Evolutionary conservation across 306 rosid species (phyloP).

Genomic region (Trichosanthes truncata): DNA sequence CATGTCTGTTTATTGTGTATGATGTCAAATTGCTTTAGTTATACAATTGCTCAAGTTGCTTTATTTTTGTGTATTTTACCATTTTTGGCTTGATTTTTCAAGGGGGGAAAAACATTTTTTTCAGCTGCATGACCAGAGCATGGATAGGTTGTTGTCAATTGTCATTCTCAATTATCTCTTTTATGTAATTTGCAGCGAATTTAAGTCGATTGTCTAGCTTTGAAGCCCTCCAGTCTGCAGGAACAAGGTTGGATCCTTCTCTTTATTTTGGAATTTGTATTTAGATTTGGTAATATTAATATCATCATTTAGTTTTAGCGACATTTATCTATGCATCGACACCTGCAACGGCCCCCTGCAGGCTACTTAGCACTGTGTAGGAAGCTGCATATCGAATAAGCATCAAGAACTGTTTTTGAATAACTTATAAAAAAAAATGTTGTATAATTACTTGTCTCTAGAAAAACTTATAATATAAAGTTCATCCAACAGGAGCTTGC

Average conservation of each 20-base stretch:
- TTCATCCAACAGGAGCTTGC: slow-evolving; percentile 43
- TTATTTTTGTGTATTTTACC: neutral
- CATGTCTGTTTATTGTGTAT: neutral
- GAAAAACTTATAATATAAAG: neutral
- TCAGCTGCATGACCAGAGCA: neutral
- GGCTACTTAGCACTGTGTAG: neutral
- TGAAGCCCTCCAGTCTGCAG: slow-evolving; percentile 77
- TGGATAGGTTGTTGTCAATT: neutral
- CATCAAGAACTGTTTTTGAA: neutral
- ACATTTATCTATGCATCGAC: neutral
- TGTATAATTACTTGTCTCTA: neutral
- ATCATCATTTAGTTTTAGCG: neutral
- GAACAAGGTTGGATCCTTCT: slow-evolving; percentile 46
- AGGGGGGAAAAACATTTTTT: neutral
- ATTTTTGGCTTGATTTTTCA: neutral
- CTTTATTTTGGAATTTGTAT: neutral
- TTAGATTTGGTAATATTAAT: neutral
- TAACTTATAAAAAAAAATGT: neutral
- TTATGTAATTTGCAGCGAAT: slow-evolving; percentile 53
- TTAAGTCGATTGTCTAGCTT: slow-evolving; percentile 87
- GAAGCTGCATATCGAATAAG: neutral
- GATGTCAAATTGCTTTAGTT: neutral
- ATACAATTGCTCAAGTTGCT: neutral
- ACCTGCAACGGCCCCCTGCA: no score
- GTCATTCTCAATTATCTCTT: slow-evolving; percentile 2